Evolutionary conservation across 345 rosid species (phyloP), one percentile per base, ranked within the genome.

Genomic region (Populus ilicifolia): DNA sequence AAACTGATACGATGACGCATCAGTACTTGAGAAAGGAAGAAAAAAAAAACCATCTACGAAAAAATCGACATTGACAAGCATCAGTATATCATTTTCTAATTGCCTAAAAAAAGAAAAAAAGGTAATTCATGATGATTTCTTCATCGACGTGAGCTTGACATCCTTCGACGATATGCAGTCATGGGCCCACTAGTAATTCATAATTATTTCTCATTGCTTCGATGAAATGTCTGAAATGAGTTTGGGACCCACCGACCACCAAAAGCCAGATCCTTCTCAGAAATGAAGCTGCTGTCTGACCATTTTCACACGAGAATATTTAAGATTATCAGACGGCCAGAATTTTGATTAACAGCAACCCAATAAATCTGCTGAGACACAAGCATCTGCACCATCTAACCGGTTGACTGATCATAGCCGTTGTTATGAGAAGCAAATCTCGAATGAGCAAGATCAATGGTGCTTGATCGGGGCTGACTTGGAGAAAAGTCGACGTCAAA

Each of bases 401-500:
- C 29, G 1, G 2, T 23, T 23, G 64, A 59, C 0, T 18, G 13
- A 18, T 35, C 46, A 36, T 30, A 36, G 70, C 70, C 70, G 70
- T 18, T 1, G n/a, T 2, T 35, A 12, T 0, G 9, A 9, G 29
- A n/a, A 56, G 23, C 29, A 9, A 3, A n/a, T 56, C 14, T n/a
- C 2, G 6, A 4, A 10, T 8, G 10, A 3, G 29, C 63, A 0
- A 0, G 4, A 56, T 56, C 13, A n/a, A 2, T 1, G 27, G 9
- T 8, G 63, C 14, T 59, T 10, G 63, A 59, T 35, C 5, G n/a
- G 35, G 33, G 77, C 3, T 79, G 86, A 87, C 86, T 83, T 79
- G 72, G 54, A 44, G 5, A 41, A 18, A 33, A 29, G 76, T 80
- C 78, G 86, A 83, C 87, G 87, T 85, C 89, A 85, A 86, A 84